These are phyloP conservation scores for Globisporangium okanoganense DNA, from an alignment of 352 stramenopile species.

Conservation along the genomic window DNA sequence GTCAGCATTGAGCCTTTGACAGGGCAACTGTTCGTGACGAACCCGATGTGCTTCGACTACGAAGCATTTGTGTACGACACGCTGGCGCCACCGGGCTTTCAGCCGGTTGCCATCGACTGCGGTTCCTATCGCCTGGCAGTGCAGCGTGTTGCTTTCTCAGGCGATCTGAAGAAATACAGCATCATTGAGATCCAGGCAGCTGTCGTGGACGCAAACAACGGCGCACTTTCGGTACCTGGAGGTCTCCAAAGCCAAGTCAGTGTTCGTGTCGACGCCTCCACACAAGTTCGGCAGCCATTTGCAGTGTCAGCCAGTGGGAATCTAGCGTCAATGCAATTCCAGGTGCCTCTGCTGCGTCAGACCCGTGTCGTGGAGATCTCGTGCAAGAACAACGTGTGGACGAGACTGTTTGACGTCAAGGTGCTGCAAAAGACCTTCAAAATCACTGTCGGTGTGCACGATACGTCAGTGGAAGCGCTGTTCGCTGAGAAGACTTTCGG, in stretches of 20 bases:
- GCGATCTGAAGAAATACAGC: slow-evolving; percentile 8
- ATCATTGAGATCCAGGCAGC: slow-evolving; percentile 1
- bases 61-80: slow-evolving; percentile 33
- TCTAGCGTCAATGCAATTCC: neutral
- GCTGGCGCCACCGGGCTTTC: slow-evolving; percentile 1
- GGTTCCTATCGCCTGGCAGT: neutral
- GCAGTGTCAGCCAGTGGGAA: neutral
- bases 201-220: neutral
- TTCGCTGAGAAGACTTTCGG: slow-evolving; percentile 15
- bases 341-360: slow-evolving; percentile 5
- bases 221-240: neutral
- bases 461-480: slow-evolving; percentile 28
- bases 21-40: slow-evolving; percentile 37
- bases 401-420: slow-evolving; percentile 28
- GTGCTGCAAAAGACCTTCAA: slow-evolving; percentile 34
- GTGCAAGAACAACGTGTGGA: slow-evolving; percentile 25
- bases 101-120: slow-evolving; percentile 1
- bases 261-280: neutral
- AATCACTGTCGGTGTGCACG: slow-evolving; percentile 30
- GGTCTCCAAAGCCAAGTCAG: slow-evolving; percentile 1
- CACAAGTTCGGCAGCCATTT: neutral
- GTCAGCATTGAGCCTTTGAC: slow-evolving; percentile 29
- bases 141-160: neutral
- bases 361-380: slow-evolving; percentile 24
- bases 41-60: slow-evolving; percentile 44